A percentile compares a stretch with the other conserved stretches of the same genome.
Conservation (phyloP, 768 basidiomycete species). For the Auriscalpium orientale region DNA sequence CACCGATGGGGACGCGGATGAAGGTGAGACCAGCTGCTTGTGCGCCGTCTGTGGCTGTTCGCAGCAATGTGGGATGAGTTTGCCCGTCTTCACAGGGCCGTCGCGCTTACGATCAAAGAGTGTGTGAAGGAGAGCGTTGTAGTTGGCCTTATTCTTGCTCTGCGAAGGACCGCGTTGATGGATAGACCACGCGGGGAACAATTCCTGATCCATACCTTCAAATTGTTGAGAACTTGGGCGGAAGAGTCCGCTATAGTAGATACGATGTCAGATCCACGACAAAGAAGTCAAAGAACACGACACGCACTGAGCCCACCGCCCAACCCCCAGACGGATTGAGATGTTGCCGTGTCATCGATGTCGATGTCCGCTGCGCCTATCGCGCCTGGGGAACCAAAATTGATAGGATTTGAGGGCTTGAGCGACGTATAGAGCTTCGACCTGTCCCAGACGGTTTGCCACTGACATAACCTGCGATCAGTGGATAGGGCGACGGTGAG, state of each 20-base stretch:
- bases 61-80: background rate
- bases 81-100: background rate
- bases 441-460: conserved; percentile 18
- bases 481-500: background rate
- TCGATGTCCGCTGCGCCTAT: conserved; percentile 18
- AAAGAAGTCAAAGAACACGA: background rate
- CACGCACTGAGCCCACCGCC: conserved; percentile 18
- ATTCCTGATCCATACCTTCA: conserved; percentile 15
- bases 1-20: conserved; percentile 26
- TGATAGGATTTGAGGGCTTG: conserved; percentile 11
- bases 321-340: conserved; percentile 21
- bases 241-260: conserved; percentile 19
- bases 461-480: conserved; percentile 1
- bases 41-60: conserved; percentile 20
- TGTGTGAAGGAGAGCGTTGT: conserved; percentile 22
- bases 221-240: conserved; percentile 16
- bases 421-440: conserved; percentile 14
- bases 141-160: conserved; percentile 20
- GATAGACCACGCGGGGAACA: background rate
- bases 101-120: conserved; percentile 22
- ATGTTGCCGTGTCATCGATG: conserved; percentile 13
- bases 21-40: conserved; percentile 24
- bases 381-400: conserved; percentile 17
- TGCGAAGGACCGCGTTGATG: background rate
- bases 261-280: background rate